Base-by-base conservation (phyloP, 352 stramenopile genomes). In the Globisporangium lucens region DNA sequence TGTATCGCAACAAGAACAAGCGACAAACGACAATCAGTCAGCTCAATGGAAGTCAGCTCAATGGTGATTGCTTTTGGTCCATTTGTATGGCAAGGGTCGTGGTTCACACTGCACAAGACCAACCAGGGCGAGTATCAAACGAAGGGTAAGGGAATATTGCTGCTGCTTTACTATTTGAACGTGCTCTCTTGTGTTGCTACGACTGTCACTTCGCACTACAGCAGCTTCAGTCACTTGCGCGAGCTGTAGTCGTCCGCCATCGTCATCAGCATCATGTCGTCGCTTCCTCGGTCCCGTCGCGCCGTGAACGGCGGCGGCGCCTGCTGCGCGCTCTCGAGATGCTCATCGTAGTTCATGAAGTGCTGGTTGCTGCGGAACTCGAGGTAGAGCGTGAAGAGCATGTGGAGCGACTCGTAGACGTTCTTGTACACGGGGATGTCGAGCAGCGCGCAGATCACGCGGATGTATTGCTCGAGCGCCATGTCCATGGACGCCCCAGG, bases 371-470 rank as follows among this genome's bases (percentile, higher is more conserved):
- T 95, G 57, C 80, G 82, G 76, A 97, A 98, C 69, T 98, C 89
- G 47, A 95, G 71, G 75, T 95, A 99, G 36, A 98, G 75, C 35
- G 89, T 98, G 69, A 99, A 98, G 53, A 99, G 81, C 56, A 98
- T 82, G 72, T 99, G 96, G 12, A 99, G 82, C 68, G 90, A 97
- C 75, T 99, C 89, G 74, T 97, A 90, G 58, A 98, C 81, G 72
- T 96, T 97, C 75, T 95, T 94, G 82, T 98, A 90, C 58, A 98
- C 87, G 0, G 97, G 97, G 61, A 99, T 97, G 65, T 98, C 97
- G 30, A 98, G 75, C 47, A 99, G 79, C 7, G 94, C 89, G 61
- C 96, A 99, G 53, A 98, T 79, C 51, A 98, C 79, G 51, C 89
- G 79, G 27, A 92, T 86, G 79, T 98, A 98, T 63, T 99, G 93